Evolutionary conservation across 2,329 filamentous ascomycete species (phyloP), one percentile per base, ranked within the genome.

Genomic region (Fusarium abutilonis): DNA sequence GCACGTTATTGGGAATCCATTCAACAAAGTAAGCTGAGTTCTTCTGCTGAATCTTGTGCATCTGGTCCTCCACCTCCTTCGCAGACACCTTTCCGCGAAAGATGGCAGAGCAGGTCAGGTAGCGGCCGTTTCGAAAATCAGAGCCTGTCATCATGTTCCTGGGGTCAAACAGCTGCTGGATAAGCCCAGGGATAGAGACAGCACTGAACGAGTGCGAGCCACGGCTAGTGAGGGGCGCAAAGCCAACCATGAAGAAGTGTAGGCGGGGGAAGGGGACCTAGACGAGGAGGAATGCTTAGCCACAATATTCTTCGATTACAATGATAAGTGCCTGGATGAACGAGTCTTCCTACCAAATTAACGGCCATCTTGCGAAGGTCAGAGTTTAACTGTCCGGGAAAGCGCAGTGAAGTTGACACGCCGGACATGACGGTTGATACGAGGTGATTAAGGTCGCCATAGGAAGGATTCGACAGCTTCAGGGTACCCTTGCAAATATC

Each of bases 121-220:
- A 99, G 76, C 95, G 95, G 80, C 95, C 95, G 82, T 98, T 99
- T 76, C 95, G 92, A 93, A 99, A 99, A 85, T 99, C 95, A 67
- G 93, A 96, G 69, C 95, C 95, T 83, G 95, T 95, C 95, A 99
- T 99, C 94, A 99, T 99, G 90, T 99, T 99, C 93, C 98, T 99
- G 76, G 95, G 94, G 86, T 99, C 95, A 86, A 96, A 99, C 93
- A 99, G 98, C 83, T 99, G 95, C 86, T 99, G 95, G 75, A 95
- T 98, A 79, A 99, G 88, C 86, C 99, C 95, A 57, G 95, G 94
- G 63, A 99, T 95, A 75, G 90, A 93, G 80, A 98, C 91, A 70
- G 95, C 94, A 77, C 95, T 95, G 94, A 98, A 99, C 72, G 91
- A 92, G 86, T 96, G 82, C 70, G 94, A 90, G 74, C 82, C 82